A percentile compares a stretch with the other conserved stretches of the same genome.
Evolutionary conservation across 768 basidiomycete genomes (phyloP).

Genomic region (Mycena galopus): DNA sequence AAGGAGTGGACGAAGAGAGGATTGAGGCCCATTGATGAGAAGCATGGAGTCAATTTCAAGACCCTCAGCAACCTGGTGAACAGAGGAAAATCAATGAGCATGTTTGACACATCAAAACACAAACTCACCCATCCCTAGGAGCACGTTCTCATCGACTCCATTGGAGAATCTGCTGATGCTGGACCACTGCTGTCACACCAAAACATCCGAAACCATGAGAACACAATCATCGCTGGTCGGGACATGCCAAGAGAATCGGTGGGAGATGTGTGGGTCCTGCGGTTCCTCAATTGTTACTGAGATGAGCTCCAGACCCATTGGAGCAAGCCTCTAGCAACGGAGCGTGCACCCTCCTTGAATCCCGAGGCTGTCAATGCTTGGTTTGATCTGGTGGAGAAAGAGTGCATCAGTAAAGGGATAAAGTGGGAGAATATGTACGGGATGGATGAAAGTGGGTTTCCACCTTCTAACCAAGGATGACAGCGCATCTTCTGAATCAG

Average conservation of each 20-base stretch:
- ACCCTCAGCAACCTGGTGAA: too few relatives aligned
- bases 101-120: too few relatives aligned
- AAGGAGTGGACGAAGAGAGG: too few relatives aligned
- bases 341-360: constrained; percentile 21
- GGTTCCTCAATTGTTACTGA: too few relatives aligned
- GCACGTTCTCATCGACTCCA: not conserved
- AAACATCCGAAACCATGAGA: not conserved
- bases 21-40: too few relatives aligned
- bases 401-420: not conserved
- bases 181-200: not conserved
- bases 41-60: too few relatives aligned
- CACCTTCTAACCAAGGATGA: constrained; percentile 13
- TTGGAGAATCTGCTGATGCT: not conserved
- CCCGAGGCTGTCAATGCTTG: constrained; percentile 15
- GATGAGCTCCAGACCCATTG: too few relatives aligned
- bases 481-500: too few relatives aligned
- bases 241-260: not conserved
- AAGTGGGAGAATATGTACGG: too few relatives aligned
- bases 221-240: not conserved
- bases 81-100: too few relatives aligned
- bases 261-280: not conserved
- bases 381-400: constrained; percentile 26
- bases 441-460: constrained; percentile 37
- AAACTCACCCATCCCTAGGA: constrained; percentile 1
- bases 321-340: not conserved